Conservation (phyloP, 164 flowering plant species). For the Magnolia kwangsiensis region DNA sequence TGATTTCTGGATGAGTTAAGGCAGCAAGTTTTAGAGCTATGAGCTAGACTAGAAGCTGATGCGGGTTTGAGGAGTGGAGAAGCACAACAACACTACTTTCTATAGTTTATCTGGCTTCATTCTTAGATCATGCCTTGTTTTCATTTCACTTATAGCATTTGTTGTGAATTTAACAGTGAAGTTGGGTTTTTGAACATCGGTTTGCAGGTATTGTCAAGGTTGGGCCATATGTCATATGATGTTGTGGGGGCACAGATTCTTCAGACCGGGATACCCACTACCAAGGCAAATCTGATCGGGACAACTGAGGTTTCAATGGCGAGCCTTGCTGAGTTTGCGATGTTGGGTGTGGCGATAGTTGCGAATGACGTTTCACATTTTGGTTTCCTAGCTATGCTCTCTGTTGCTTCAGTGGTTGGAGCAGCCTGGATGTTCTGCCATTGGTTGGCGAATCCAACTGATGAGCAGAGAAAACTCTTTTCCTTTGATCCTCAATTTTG, state of each 20-base stretch:
- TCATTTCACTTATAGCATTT: not conserved
- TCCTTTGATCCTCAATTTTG: slow-evolving; percentile 48
- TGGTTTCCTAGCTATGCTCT: slow-evolving; percentile 79
- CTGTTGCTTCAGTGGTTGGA: slow-evolving; percentile 81
- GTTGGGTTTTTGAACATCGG: not conserved
- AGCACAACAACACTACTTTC: not conserved
- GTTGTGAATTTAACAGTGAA: not conserved
- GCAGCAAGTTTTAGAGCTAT: too few species aligned
- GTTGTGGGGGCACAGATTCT: slow-evolving; percentile 91
- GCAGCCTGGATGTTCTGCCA: slow-evolving; percentile 85
- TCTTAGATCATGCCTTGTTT: not conserved
- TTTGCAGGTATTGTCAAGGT: slow-evolving; percentile 83
- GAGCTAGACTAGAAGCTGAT: too few species aligned
- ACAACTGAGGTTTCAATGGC: slow-evolving; percentile 90
- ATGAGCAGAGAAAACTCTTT: slow-evolving; percentile 73
- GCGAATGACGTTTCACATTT: slow-evolving; percentile 93
- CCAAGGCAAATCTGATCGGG: slow-evolving; percentile 90
- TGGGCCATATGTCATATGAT: slow-evolving; percentile 98
- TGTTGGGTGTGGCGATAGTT: slow-evolving; percentile 88
- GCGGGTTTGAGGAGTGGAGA: not conserved
- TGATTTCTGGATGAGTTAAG: too few species aligned
- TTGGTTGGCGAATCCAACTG: slow-evolving; percentile 85
- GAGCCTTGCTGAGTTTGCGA: slow-evolving; percentile 84
- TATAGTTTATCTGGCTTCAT: not conserved
- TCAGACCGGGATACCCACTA: slow-evolving; percentile 92